A percentile compares a stretch with the other conserved stretches of the same genome.
phyloP scores from a whole-genome alignment of 345 rosid genomes.

The Gossypium anomalum region DNA sequence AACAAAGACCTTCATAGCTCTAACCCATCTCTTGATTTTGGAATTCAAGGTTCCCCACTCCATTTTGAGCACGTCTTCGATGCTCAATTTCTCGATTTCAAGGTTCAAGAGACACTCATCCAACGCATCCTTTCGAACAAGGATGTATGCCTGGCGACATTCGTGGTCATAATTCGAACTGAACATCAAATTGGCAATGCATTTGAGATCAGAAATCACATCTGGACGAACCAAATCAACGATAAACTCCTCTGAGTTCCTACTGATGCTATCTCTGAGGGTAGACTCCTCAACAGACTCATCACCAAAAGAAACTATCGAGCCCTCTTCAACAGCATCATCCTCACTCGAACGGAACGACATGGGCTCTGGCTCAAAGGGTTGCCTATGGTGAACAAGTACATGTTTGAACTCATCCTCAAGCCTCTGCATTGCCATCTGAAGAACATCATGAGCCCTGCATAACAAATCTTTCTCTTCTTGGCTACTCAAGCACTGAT shows the following conservation, averaged over 20 bases:
- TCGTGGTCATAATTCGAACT: slow-evolving; percentile 59
- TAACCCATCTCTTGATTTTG: slow-evolving; percentile 85
- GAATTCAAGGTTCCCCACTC: slow-evolving; percentile 70
- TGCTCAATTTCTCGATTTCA: slow-evolving; percentile 78
- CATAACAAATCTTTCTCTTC: slow-evolving; percentile 40
- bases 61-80: slow-evolving; percentile 79
- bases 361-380: slow-evolving; percentile 60
- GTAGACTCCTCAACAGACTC: slow-evolving; percentile 58
- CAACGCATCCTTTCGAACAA: slow-evolving; percentile 62
- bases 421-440: slow-evolving; percentile 76
- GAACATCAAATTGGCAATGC: slow-evolving; percentile 69
- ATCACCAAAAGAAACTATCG: slow-evolving; percentile 50
- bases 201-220: slow-evolving; percentile 56
- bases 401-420: slow-evolving; percentile 79
- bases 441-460: slow-evolving; percentile 75
- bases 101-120: slow-evolving; percentile 71
- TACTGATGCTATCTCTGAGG: slow-evolving; percentile 49
- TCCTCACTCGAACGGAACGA: slow-evolving; percentile 73
- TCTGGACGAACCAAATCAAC: slow-evolving; percentile 69
- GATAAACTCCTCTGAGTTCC: slow-evolving; percentile 45
- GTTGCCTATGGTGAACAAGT: slow-evolving; percentile 58
- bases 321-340: slow-evolving; percentile 43
- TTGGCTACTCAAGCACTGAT: slow-evolving; percentile 21
- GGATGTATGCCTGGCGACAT: slow-evolving; percentile 64
- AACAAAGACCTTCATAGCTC: slow-evolving; percentile 58